These are phyloP conservation scores for Dissophora globulifera DNA, from an alignment of 192 early-diverging fungal species.

Conservation along the genomic window DNA sequence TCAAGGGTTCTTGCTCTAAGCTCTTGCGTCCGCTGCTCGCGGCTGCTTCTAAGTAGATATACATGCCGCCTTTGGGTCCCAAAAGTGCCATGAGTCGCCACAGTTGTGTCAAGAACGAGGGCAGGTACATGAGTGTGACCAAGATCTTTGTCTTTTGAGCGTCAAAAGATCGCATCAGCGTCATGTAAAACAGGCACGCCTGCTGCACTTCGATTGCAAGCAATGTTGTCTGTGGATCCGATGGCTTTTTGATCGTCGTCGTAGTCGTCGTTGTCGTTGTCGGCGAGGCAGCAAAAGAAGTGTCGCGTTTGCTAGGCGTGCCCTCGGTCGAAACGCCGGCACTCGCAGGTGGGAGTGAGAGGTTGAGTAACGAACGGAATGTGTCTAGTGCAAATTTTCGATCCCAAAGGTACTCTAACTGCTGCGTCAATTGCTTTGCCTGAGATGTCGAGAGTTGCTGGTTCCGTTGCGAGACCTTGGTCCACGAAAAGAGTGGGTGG, in stretches of 20 bases:
- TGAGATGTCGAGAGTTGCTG: conserved; percentile 31
- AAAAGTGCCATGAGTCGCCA: conserved; percentile 68
- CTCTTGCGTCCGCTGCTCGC: conserved; percentile 45
- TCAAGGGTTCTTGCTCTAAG: conserved; percentile 64
- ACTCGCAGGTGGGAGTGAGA: conserved; percentile 6
- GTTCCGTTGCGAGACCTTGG: conserved; percentile 26
- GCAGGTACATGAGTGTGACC: conserved; percentile 62
- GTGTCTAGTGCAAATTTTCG: conserved; percentile 34
- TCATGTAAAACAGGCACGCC: conserved; percentile 55
- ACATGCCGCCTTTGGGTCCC: conserved; percentile 66
- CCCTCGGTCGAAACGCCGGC: not conserved
- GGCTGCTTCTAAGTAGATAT: conserved; percentile 67
- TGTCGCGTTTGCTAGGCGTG: conserved; percentile 2
- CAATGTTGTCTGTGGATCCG: conserved; percentile 30
- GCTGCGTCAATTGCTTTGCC: conserved; percentile 28
- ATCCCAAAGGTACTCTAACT: conserved; percentile 37
- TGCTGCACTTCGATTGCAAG: conserved; percentile 59
- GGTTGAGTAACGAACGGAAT: conserved; percentile 13
- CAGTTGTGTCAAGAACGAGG: conserved; percentile 61
- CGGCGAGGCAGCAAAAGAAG: no score
- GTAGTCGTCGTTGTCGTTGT: no score
- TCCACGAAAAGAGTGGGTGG: conserved; percentile 42
- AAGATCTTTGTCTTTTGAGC: conserved; percentile 60
- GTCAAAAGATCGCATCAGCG: conserved; percentile 50
- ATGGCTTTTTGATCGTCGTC: not conserved